Percentiles rank a stretch among this genome's conserved stretches.
Conservation (phyloP, 1,284 basidiomycete genomes). For the Phellinidium pouzarii region DNA sequence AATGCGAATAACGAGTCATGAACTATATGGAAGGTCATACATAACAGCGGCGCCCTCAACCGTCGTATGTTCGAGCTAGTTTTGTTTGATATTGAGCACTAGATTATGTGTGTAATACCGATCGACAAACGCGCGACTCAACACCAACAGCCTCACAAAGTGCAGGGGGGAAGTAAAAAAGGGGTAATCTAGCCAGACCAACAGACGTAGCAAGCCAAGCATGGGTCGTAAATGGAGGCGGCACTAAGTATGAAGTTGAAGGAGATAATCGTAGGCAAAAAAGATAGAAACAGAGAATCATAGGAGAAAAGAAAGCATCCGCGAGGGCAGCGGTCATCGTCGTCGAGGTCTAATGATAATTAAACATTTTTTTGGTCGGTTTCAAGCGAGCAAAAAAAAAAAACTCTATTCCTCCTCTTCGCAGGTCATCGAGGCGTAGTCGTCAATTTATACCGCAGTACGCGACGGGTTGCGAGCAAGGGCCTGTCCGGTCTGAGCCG, state of each 20-base stretch:
- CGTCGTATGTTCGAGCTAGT: not conserved
- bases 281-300: not conserved
- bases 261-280: not conserved
- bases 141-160: not conserved
- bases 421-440: not conserved
- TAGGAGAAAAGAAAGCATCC: constrained; percentile 1
- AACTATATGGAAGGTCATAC: not conserved
- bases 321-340: constrained; percentile 1
- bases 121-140: not conserved
- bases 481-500: constrained; percentile 65
- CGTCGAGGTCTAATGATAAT: constrained; percentile 1
- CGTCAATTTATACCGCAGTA: constrained; percentile 30
- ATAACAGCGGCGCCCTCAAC: not conserved
- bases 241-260: not conserved
- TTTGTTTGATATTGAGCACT: constrained; percentile 1
- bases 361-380: not conserved
- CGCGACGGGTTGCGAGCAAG: constrained; percentile 75
- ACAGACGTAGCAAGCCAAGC: not conserved
- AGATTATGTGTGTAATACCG: not conserved
- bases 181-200: not conserved
- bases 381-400: not conserved
- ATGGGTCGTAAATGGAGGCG: not conserved
- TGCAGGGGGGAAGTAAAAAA: not conserved
- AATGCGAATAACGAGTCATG: not conserved
- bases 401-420: constrained; percentile 1